These are phyloP conservation scores for Clitopilus hobsonii DNA, from an alignment of 768 basidiomycete genomes.

Conservation along the genomic window DNA sequence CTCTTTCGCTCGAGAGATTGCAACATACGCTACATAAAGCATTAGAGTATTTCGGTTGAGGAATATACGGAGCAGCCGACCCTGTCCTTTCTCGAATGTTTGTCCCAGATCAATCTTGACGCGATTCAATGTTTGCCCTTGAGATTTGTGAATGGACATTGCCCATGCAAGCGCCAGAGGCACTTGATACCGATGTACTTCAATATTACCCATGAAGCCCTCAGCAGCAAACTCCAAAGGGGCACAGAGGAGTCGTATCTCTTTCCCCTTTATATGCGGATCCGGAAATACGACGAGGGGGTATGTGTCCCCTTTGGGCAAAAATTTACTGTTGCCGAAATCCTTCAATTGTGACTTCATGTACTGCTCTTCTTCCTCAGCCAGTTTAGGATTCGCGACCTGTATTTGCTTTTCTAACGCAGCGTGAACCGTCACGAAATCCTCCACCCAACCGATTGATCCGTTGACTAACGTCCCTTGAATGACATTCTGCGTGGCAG, in stretches of 20 bases:
- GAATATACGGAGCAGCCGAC: slow-evolving; percentile 22
- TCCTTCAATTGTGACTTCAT: not conserved
- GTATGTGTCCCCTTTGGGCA: slow-evolving; percentile 32
- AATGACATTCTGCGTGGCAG: slow-evolving; percentile 52
- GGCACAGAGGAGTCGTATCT: slow-evolving; percentile 41
- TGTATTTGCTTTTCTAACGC: slow-evolving; percentile 31
- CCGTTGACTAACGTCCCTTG: slow-evolving; percentile 75
- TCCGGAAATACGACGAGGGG: slow-evolving; percentile 61
- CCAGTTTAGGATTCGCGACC: slow-evolving; percentile 15
- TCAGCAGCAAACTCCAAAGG: slow-evolving; percentile 54
- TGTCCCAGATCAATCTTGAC: slow-evolving; percentile 73
- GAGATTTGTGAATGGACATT: slow-evolving; percentile 81
- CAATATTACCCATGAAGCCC: slow-evolving; percentile 48
- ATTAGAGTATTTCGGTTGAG: not conserved
- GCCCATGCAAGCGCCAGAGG: slow-evolving; percentile 69
- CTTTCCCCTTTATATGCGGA: too few species aligned
- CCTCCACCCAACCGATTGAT: slow-evolving; percentile 52
- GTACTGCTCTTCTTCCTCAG: not conserved
- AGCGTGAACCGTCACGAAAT: slow-evolving; percentile 41
- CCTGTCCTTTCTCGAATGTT: slow-evolving; percentile 78
- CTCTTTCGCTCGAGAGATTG: slow-evolving; percentile 63
- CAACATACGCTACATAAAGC: slow-evolving; percentile 50
- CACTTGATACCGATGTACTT: slow-evolving; percentile 59
- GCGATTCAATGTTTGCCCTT: slow-evolving; percentile 79
- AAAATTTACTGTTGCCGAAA: not conserved